Evolutionary conservation across 805 yeast species (phyloP).

Genomic region (Metschnikowia amazonensis): DNA sequence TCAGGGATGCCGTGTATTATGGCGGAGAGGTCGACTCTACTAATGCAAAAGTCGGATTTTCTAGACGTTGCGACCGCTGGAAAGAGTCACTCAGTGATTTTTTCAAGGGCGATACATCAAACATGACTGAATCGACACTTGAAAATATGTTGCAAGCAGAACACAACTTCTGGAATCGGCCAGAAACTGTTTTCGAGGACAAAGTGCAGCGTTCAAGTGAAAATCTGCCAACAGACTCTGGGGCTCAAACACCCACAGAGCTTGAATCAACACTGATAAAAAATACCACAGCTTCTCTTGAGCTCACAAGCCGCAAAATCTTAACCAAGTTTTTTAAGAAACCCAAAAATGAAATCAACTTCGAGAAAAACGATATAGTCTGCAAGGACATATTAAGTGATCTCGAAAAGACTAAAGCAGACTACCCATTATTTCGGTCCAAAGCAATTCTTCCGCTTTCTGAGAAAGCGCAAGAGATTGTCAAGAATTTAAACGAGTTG

Average conservation of each 20-base stretch:
- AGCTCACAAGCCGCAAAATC: not conserved
- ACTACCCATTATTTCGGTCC: constrained; percentile 28
- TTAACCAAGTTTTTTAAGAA: not conserved
- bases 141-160: constrained; percentile 37
- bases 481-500: constrained; percentile 54
- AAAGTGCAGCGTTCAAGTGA: constrained; percentile 13
- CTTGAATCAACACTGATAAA: not conserved
- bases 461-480: constrained; percentile 37
- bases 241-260: constrained; percentile 6
- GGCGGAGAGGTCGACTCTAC: constrained; percentile 26
- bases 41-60: constrained; percentile 31
- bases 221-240: constrained; percentile 13
- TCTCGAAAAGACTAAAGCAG: constrained; percentile 2
- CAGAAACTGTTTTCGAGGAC: constrained; percentile 10
- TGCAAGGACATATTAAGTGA: not conserved
- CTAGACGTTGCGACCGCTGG: constrained; percentile 27
- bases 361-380: constrained; percentile 23
- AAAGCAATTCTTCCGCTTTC: constrained; percentile 37
- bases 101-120: constrained; percentile 41
- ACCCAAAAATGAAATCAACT: constrained; percentile 19
- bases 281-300: not conserved
- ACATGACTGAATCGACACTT: constrained; percentile 33
- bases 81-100: constrained; percentile 29
- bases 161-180: constrained; percentile 22
- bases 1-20: constrained; percentile 31